phyloP scores from a whole-genome alignment of 306 rosid species.

The Quercus alba region DNA sequence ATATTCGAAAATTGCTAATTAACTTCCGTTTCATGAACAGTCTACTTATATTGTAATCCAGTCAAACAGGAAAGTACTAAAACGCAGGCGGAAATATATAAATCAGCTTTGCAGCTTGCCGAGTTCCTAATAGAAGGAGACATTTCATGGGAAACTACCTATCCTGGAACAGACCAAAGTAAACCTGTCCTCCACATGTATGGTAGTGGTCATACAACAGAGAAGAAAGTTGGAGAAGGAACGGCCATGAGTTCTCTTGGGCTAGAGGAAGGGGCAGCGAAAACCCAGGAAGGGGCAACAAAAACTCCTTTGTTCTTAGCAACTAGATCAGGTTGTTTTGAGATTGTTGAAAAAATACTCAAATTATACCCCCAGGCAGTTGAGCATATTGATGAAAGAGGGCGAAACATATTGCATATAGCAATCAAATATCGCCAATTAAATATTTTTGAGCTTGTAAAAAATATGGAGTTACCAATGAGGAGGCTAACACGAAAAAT shows the following conservation, averaged over 20 bases:
- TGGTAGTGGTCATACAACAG: not conserved
- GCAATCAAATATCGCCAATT: too few relatives aligned
- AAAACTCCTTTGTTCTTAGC: not conserved
- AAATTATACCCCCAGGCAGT: not conserved
- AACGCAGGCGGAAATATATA: not conserved
- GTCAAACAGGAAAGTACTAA: not conserved
- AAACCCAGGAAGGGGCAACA: too few relatives aligned
- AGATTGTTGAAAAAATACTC: not conserved
- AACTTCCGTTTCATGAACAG: not conserved
- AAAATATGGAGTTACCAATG: not conserved
- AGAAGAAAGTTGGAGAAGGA: not conserved
- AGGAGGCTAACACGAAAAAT: not conserved
- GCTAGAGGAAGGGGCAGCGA: too few relatives aligned
- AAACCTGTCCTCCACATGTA: not conserved
- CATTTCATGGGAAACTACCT: not conserved
- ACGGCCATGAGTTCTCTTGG: not conserved
- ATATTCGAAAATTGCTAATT: not conserved
- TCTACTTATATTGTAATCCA: not conserved
- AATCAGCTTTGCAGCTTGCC: not conserved
- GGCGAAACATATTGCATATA: too few relatives aligned
- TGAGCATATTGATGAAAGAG: not conserved
- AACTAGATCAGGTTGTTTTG: not conserved
- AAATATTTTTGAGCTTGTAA: not conserved
- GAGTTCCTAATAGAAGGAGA: not conserved
- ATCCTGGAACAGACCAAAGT: not conserved